These are phyloP conservation scores for Suhomyces terraborum DNA, from an alignment of 1,139 yeast genomes.

Conservation along the genomic window DNA sequence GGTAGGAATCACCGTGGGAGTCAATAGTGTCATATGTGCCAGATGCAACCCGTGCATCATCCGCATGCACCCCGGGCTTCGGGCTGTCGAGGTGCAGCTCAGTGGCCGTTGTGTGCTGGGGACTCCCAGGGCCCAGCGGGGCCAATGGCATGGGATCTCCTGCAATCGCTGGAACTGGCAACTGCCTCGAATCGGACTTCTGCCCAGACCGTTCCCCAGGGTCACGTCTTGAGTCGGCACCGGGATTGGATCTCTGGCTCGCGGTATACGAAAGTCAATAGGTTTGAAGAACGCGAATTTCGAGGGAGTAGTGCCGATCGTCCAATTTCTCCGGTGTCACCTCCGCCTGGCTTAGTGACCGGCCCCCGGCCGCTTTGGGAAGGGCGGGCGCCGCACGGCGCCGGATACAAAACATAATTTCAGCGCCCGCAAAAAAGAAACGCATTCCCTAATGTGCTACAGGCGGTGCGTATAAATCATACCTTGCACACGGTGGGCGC, in stretches of 20 bases:
- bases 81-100: too few relatives aligned
- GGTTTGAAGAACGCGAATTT: not conserved
- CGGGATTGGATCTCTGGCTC: too few relatives aligned
- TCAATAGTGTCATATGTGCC: too few relatives aligned
- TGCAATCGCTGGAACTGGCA: not conserved
- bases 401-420: constrained; percentile 1
- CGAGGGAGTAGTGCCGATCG: constrained; percentile 5
- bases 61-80: too few relatives aligned
- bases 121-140: not conserved
- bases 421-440: constrained; percentile 9
- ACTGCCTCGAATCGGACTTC: too few relatives aligned
- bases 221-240: too few relatives aligned
- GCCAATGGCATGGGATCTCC: not conserved
- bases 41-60: not conserved
- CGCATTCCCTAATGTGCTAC: constrained; percentile 12
- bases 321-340: constrained; percentile 3
- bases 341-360: not conserved
- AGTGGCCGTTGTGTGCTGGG: too few relatives aligned
- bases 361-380: not conserved
- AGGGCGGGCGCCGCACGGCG: constrained; percentile 1
- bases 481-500: constrained; percentile 9
- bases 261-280: not conserved
- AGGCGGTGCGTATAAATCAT: constrained; percentile 14
- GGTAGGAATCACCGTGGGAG: too few relatives aligned
- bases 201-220: too few relatives aligned